Evolutionary conservation across 805 yeast species (phyloP).

Genomic region (Pichia cabralensis): DNA sequence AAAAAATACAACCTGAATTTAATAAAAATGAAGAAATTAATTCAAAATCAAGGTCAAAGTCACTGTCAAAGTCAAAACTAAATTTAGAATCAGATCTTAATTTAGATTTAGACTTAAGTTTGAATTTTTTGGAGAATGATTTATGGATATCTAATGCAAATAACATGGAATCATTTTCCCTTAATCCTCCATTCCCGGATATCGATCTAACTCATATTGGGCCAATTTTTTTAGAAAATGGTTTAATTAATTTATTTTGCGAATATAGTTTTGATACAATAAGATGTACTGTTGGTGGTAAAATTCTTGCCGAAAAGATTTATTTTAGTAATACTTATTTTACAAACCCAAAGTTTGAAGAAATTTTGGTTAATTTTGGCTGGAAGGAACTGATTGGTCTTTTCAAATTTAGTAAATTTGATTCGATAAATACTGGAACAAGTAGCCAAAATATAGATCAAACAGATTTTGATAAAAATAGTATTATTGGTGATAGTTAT

Average conservation of each 20-base stretch:
- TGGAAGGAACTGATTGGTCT: not conserved
- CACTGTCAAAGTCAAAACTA: too few species aligned
- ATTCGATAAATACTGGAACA: too few species aligned
- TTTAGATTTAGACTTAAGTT: too few species aligned
- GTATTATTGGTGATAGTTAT: too few species aligned
- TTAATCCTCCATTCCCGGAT: conserved; percentile 21
- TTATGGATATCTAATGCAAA: too few species aligned
- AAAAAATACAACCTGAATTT: not conserved
- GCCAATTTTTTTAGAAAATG: conserved; percentile 23
- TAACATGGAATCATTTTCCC: conserved; percentile 11
- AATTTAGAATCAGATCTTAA: conserved; percentile 1
- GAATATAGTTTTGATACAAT: conserved; percentile 17
- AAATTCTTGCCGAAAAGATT: conserved; percentile 17
- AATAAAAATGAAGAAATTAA: not conserved
- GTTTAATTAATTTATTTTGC: conserved; percentile 17
- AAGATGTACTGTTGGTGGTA: conserved; percentile 19
- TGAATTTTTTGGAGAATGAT: too few species aligned
- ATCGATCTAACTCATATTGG: conserved; percentile 18
- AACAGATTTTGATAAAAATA: not conserved
- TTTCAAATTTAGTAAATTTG: not conserved
- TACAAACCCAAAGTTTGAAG: conserved; percentile 16
- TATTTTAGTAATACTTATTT: conserved; percentile 19
- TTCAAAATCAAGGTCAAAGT: too few species aligned
- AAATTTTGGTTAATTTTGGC: conserved; percentile 10
- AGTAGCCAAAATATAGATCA: not conserved